Evolutionary conservation across 306 rosid genomes (phyloP).

Genomic region (Dicorynia guianensis): DNA sequence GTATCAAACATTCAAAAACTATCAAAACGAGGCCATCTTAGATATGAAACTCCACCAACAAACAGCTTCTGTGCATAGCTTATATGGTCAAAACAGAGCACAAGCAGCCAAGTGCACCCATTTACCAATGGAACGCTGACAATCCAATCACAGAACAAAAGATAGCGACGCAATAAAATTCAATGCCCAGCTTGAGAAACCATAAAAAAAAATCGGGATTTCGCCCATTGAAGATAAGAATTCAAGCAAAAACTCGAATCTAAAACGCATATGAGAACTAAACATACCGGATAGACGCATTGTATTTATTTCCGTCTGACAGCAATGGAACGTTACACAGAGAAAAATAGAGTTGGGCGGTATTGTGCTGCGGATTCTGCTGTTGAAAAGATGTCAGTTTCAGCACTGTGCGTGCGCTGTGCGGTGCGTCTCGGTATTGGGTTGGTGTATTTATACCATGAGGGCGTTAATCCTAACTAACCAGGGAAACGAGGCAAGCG

Average conservation of each 20-base stretch:
- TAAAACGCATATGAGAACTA: background rate
- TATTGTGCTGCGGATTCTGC: background rate
- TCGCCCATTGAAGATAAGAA: constrained; percentile 7
- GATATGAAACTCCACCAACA: constrained; percentile 22
- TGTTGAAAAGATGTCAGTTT: background rate
- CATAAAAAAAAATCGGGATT: constrained; percentile 4
- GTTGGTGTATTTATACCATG: background rate
- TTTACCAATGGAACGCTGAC: constrained; percentile 41
- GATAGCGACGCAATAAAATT: constrained; percentile 10
- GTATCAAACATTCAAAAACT: background rate
- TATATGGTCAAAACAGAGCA: constrained; percentile 20
- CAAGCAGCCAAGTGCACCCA: constrained; percentile 44
- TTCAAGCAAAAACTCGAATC: constrained; percentile 4
- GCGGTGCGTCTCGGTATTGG: background rate
- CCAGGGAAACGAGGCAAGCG: no score
- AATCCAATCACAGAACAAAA: constrained; percentile 29
- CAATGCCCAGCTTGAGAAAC: constrained; percentile 36
- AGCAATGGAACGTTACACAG: constrained; percentile 17
- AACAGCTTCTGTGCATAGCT: constrained; percentile 12
- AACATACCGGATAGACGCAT: constrained; percentile 36
- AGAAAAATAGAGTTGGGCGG: background rate
- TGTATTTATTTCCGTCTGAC: background rate
- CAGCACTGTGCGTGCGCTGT: background rate
- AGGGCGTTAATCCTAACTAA: no score
- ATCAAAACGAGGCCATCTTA: constrained; percentile 28